Conservation (phyloP, 2,329 filamentous ascomycete species). For the Gyromitra esculenta region DNA sequence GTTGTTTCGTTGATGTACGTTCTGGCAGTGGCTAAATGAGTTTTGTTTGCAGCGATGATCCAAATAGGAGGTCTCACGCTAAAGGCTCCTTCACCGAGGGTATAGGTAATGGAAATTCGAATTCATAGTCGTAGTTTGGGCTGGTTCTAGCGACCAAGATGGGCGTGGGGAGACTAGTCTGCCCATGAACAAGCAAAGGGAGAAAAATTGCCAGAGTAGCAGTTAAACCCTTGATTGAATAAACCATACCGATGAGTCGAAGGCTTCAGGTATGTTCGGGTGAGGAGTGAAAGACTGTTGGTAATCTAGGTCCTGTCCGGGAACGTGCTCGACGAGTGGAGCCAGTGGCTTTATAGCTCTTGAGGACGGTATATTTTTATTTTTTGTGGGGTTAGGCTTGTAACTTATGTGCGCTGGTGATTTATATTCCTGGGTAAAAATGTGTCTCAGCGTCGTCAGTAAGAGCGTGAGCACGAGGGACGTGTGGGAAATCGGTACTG, state of each 20-base stretch:
- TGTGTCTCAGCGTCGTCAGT: neutral
- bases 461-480: neutral
- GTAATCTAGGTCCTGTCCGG: neutral
- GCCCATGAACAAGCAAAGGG: constrained; percentile 27
- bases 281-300: neutral
- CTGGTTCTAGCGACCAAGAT: constrained; percentile 14
- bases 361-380: neutral
- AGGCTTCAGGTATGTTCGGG: neutral
- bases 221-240: constrained; percentile 2
- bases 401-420: neutral
- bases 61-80: constrained; percentile 59
- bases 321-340: neutral
- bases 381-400: neutral
- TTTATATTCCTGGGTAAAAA: too few relatives aligned
- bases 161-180: neutral
- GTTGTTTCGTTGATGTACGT: constrained; percentile 60
- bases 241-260: constrained; percentile 10
- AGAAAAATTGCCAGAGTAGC: constrained; percentile 20
- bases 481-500: neutral
- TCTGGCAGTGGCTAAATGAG: constrained; percentile 50
- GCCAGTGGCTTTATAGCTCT: neutral
- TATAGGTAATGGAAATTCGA: constrained; percentile 62
- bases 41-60: neutral
- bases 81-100: constrained; percentile 62
- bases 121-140: constrained; percentile 47